phyloP scores from a whole-genome alignment of 148 eudicot genomes.

The Pharnaceum exiguum region DNA sequence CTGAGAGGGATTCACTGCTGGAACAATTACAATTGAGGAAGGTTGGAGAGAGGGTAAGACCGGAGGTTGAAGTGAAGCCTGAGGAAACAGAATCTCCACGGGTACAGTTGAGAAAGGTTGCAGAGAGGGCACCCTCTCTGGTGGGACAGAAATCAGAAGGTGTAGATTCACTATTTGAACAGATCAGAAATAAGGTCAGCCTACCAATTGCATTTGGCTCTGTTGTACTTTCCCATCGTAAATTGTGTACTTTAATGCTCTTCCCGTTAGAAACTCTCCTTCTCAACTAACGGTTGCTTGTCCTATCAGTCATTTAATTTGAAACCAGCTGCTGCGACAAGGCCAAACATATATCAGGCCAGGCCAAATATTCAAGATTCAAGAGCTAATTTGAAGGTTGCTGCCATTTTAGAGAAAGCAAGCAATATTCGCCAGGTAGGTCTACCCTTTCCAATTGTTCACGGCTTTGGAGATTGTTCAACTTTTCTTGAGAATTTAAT shows the following conservation, averaged over 20 bases:
- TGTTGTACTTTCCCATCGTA: neutral
- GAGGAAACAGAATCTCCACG: slow-evolving; percentile 40
- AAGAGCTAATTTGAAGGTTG: slow-evolving; percentile 78
- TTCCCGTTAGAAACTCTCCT: no score
- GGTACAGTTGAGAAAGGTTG: slow-evolving; percentile 41
- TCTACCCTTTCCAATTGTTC: neutral
- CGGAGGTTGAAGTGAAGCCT: slow-evolving; percentile 10
- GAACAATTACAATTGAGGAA: slow-evolving; percentile 45
- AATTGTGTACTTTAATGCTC: slow-evolving; percentile 1
- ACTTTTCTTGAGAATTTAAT: no score
- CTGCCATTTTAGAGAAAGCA: slow-evolving; percentile 95
- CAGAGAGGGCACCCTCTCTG: slow-evolving; percentile 37
- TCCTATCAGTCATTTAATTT: slow-evolving; percentile 64
- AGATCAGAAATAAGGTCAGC: slow-evolving; percentile 77
- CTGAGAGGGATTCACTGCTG: slow-evolving; percentile 49
- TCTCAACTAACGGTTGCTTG: slow-evolving; percentile 1
- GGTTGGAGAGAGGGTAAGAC: slow-evolving; percentile 58
- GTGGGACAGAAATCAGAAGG: slow-evolving; percentile 47
- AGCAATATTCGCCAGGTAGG: slow-evolving; percentile 87
- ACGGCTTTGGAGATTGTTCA: no score
- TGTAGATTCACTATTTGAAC: slow-evolving; percentile 67
- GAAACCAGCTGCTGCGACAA: slow-evolving; percentile 61
- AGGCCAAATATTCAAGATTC: slow-evolving; percentile 91
- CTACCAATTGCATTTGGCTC: neutral
- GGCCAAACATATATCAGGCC: slow-evolving; percentile 83